Evolutionary conservation across 441 rosid species (phyloP), one percentile per base, ranked within the genome.

Genomic region (Rhodomyrtus psidioides): DNA sequence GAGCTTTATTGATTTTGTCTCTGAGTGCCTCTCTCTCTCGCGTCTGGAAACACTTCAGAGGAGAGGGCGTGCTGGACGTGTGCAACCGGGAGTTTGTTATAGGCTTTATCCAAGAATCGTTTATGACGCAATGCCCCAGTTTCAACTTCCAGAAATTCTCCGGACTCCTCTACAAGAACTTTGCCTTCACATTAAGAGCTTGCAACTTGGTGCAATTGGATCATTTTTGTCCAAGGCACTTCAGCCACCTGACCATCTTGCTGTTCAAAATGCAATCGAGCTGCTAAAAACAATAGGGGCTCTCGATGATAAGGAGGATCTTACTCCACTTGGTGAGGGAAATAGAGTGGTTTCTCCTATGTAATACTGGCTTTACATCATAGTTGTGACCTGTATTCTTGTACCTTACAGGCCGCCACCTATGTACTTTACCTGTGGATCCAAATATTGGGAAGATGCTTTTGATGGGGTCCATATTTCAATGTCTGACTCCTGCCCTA

Each of bases 371-470:
- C 75, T 86, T 84, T 86, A 26, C 82, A 49, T 54, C 79, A 76
- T 83, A 60, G 82, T 83, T 6, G 53, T 55, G 58, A 70, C 27
- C 51, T 24, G 17, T 56, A 14, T 83, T 15, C 54, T 62, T 83
- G 54, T 83, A 42, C 57, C 81, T 86, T 85, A 86, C 92, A 97
- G 99, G 99, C 86, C 88, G 92, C 58, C 99, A 97, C 89, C 98
- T 97, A 56, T 96, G 96, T 89, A 92, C 94, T 55, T 91, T 97
- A 57, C 99, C 98, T 8, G 88, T 96, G 88, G 99, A 96, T 87
- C 99, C 99, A 76, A 97, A 94, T 87, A 94, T 97, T 27, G 99
- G 99, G 87, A 97, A 97, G 90, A 94, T 97, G 98, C 99, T 97
- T 91, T 92, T 97, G 76, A 95, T 96, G 89, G 99, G 99, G 74